Percentiles rank a stretch among this genome's conserved stretches.
Evolutionary conservation across 345 rosid species (phyloP).

Genomic region (Geranium rotundifolium): DNA sequence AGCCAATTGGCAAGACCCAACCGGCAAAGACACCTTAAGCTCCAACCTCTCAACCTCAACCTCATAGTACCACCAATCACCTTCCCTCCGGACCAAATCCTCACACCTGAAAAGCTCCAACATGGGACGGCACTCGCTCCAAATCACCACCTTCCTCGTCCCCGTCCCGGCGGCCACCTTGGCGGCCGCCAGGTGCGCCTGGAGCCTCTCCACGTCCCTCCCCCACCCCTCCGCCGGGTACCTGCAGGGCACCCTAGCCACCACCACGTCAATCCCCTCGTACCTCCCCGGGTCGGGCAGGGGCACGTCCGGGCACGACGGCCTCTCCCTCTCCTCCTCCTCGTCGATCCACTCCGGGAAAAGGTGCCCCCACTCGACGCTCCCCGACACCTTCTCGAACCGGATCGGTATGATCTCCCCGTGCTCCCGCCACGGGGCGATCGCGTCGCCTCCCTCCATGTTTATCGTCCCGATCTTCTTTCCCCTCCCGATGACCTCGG

Average conservation of each 20-base stretch:
- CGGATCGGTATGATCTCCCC: conserved; percentile 43
- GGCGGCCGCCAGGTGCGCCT: conserved; percentile 63
- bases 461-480: conserved; percentile 77
- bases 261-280: conserved; percentile 53
- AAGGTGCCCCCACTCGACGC: conserved; percentile 58
- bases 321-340: conserved; percentile 65
- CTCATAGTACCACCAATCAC: conserved; percentile 76
- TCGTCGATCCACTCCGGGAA: conserved; percentile 98
- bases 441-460: conserved; percentile 50
- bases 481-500: conserved; percentile 27
- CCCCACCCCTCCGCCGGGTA: conserved; percentile 75
- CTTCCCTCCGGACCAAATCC: conserved; percentile 61
- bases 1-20: conserved; percentile 74
- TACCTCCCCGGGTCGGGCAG: conserved; percentile 52
- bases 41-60: conserved; percentile 49
- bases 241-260: conserved; percentile 66
- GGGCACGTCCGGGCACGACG: conserved; percentile 74
- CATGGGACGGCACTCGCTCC: conserved; percentile 90
- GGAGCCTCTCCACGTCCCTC: conserved; percentile 74
- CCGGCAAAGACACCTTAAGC: conserved; percentile 61
- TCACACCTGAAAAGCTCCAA: conserved; percentile 71
- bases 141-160: conserved; percentile 59
- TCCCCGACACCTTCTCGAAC: conserved; percentile 47
- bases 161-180: conserved; percentile 51
- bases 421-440: conserved; percentile 38